Percentiles rank a stretch among this genome's conserved stretches.
These are phyloP conservation scores for Desmodesmus armatus DNA, from an alignment of 139 green algal genomes.

Conservation along the genomic window DNA sequence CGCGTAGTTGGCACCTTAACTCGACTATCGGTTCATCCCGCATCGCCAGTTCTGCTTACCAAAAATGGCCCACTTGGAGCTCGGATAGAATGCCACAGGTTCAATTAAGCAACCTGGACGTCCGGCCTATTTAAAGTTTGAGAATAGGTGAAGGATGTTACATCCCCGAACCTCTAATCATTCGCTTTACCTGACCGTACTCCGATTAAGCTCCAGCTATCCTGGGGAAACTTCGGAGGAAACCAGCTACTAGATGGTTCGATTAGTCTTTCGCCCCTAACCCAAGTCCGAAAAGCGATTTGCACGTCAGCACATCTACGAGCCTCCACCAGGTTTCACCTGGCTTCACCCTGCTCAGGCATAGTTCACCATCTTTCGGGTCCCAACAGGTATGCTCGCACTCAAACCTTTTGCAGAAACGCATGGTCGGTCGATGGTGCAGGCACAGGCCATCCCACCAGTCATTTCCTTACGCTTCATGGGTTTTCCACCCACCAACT, in stretches of 20 bases:
- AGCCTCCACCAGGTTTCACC: slow-evolving; percentile 95
- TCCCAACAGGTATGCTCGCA: slow-evolving; percentile 91
- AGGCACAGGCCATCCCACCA: slow-evolving; percentile 79
- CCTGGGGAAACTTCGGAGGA: slow-evolving; percentile 95
- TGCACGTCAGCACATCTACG: slow-evolving; percentile 97
- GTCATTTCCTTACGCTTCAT: slow-evolving; percentile 93
- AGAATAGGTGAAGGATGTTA: slow-evolving; percentile 93
- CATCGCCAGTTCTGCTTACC: slow-evolving; percentile 98
- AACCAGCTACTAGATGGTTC: slow-evolving; percentile 98
- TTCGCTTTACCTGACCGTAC: slow-evolving; percentile 95
- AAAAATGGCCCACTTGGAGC: slow-evolving; percentile 94
- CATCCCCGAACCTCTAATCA: slow-evolving; percentile 91
- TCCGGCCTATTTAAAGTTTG: slow-evolving; percentile 97
- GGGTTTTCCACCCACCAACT: slow-evolving; percentile 92
- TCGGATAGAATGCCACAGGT: slow-evolving; percentile 83
- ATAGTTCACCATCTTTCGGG: slow-evolving; percentile 98
- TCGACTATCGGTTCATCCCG: slow-evolving; percentile 94
- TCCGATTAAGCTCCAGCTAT: slow-evolving; percentile 89
- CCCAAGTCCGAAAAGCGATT: slow-evolving; percentile 97
- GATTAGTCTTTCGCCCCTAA: slow-evolving; percentile 99
- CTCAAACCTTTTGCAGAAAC: slow-evolving; percentile 92
- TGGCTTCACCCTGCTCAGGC: slow-evolving; percentile 94
- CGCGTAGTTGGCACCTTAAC: slow-evolving; percentile 92
- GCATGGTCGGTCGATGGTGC: slow-evolving; percentile 92
- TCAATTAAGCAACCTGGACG: slow-evolving; percentile 88